Base-by-base conservation (phyloP, 1,284 basidiomycete species). In the Boletus coffeatus region DNA sequence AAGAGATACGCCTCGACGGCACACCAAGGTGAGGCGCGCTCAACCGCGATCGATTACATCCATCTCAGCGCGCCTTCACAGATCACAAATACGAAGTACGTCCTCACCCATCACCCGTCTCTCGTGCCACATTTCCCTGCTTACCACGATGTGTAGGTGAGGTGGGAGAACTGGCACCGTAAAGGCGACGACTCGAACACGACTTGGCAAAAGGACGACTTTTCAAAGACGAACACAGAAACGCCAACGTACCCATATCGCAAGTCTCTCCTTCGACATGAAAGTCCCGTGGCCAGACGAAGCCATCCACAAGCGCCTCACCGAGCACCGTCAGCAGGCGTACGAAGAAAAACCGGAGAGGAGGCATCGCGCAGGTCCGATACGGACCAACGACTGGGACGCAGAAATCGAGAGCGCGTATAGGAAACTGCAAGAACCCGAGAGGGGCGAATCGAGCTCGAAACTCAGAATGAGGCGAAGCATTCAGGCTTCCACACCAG, bases 241-340 rank as follows among this genome's bases (percentile, higher is more conserved):
- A 57, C 63, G 61, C 21, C 48, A 62, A 11, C 67, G 73, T 5
- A 32, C 3, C 2, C 29, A 34, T 13, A 25, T 7, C 6, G 74
- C 71, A 16, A 65, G 69, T 29, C 29, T 32, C 8, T 67, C 68
- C 48, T 59, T 67, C 25, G 70, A 69, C 46, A 70, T 79, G 62
- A 58, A 63, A 2, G 67, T 77, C 9, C 53, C 66, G 0, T 76
- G 75, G 73, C 67, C 71, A 3, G 73, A 75, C 3, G 64, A 74
- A 14, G 77, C 80, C 56, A 70, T 83, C 16, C 77, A 81, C 66
- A 77, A 80, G 57, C 75, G 72, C 3, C 67, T 71, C 34, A 83
- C 81, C 0, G 71, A 73, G 36, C 72, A 79, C 1, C 75, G 76
- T 46, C 71, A 69, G 11, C 78, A 83, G 60, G 83, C 78, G 1